Evolutionary conservation across 2,329 filamentous ascomycete species (phyloP), one percentile per base, ranked within the genome.

Genomic region (Stenocarpella maydis): DNA sequence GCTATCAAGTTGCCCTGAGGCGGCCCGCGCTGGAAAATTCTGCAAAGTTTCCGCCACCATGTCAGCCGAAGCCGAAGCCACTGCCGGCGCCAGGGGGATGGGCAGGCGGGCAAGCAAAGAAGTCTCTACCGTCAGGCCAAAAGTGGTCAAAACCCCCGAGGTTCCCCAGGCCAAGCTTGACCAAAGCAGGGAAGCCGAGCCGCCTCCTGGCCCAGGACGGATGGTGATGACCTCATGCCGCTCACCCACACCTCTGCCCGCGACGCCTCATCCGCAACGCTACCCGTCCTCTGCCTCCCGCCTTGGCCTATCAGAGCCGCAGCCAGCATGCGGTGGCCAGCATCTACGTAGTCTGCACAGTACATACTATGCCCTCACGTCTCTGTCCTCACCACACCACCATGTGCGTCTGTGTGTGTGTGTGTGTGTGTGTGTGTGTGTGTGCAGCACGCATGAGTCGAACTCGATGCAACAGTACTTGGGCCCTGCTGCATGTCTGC

Each of bases 151-250:
- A 37, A 65, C 4, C 37, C 19, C 65, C 52, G 52, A 26, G n/a
- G 43, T 8, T 12, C 39, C n/a, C 41, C 41, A 47, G n/a, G 67
- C 39, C 15, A 47, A 45, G 54, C 64, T 69, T 69, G 58, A 24
- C 60, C 67, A 28, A 58, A 71, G 69, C 54, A 61, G 69, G 69
- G 69, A 71, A 71, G 28, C 69, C 66, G 69, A 28, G 58, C 34
- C 37, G 31, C 31, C 43, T 34, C 69, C 61, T 71, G 69, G 69
- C 66, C 63, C 47, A 17, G 39, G 34, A 68, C 37, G 31, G n/a
- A 45, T n/a, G n/a, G 43, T 43, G 43, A 65, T 68, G 65, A 68
- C 58, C 58, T 68, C 69, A 70, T 67, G 19, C 58, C 41, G 58
- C 31, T 47, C 19, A 4, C 24, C 24, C 49, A 34, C 39, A 28